Base-by-base conservation (phyloP, 2,329 filamentous ascomycete species). In the Aschersonia sp. region DNA sequence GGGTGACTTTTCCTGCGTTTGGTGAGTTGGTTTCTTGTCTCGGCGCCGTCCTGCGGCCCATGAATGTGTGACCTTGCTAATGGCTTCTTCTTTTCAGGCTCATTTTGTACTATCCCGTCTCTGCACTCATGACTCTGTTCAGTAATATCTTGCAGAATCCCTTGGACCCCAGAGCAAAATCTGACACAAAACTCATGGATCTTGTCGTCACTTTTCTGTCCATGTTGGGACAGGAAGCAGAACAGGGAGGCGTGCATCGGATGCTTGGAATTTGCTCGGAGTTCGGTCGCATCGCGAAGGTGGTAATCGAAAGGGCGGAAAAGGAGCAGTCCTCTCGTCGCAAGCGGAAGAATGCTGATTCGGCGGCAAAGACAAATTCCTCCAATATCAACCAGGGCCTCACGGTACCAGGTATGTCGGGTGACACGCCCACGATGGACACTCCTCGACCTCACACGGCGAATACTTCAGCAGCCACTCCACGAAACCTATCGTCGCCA, bases 91-190 rank as follows among this genome's bases (percentile, higher is more conserved):
- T 22, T 22, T 37, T 14, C 29, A 82, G 78, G 87, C 76, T 98
- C 60, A 87, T 96, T 54, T 70, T 97, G 9, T 98, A 98, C 65
- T 98, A 95, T 66, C 92, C 92, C 0, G 89, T 98, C 7, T 94
- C 92, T 0, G 86, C 92, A 1, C 76, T 97, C 5, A 88, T 98
- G 43, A 97, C 92, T 0, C 70, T 98, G 2, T 98, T 98, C 58
- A 89, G 90, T 50, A 96, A 97, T 58, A 94, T 97, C 44, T 67
- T 98, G 1, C 92, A 98, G 61, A 97, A 97, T 56, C 92, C 92
- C 0, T 79, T 90, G 50, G 92, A 98, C 59, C 80, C 85, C 1
- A 78, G 88, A 43, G 90, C 90, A 42, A 81, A 87, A 47, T 88
- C 88, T 1, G 92, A 98, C 61, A 80, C 92, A 12, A 84, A 85